These are phyloP conservation scores for Termitomyces sp. DNA, from an alignment of 768 basidiomycete species.

Conservation along the genomic window DNA sequence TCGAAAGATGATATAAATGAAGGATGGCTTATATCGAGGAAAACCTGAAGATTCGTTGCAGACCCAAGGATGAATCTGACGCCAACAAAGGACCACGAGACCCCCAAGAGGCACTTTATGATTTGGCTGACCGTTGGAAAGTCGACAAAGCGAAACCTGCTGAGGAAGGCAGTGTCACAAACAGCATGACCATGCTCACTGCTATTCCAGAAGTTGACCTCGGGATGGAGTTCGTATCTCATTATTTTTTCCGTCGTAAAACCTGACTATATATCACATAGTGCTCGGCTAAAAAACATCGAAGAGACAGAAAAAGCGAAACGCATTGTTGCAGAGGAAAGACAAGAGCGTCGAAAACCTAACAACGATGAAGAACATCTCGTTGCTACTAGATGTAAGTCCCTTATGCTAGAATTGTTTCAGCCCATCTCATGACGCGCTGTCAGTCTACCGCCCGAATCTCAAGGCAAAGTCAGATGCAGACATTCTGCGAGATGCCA, in stretches of 20 bases:
- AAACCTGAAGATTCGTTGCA: slow-evolving; percentile 76
- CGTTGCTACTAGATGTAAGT: slow-evolving; percentile 82
- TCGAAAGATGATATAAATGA: not conserved
- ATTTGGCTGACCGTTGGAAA: slow-evolving; percentile 65
- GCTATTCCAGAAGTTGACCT: slow-evolving; percentile 98
- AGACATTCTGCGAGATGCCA: slow-evolving; percentile 84
- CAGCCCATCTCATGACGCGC: slow-evolving; percentile 2
- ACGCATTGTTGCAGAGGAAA: slow-evolving; percentile 71
- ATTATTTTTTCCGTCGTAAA: not conserved
- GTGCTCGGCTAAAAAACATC: slow-evolving; percentile 88
- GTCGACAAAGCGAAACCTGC: slow-evolving; percentile 50
- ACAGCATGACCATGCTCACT: slow-evolving; percentile 92
- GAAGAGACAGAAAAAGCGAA: slow-evolving; percentile 98
- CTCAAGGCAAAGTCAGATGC: slow-evolving; percentile 81
- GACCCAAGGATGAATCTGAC: slow-evolving; percentile 40
- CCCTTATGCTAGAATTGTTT: not conserved
- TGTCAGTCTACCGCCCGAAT: slow-evolving; percentile 79
- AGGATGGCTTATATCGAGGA: slow-evolving; percentile 99
- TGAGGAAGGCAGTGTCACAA: slow-evolving; percentile 92
- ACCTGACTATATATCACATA: slow-evolving; percentile 23
- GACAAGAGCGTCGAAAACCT: slow-evolving; percentile 48
- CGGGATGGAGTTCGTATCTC: slow-evolving; percentile 86
- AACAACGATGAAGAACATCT: slow-evolving; percentile 77
- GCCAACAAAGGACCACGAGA: slow-evolving; percentile 45
- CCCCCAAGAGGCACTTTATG: slow-evolving; percentile 76